Evolutionary conservation across 805 yeast species (phyloP).

Genomic region (Millerozyma miso): DNA sequence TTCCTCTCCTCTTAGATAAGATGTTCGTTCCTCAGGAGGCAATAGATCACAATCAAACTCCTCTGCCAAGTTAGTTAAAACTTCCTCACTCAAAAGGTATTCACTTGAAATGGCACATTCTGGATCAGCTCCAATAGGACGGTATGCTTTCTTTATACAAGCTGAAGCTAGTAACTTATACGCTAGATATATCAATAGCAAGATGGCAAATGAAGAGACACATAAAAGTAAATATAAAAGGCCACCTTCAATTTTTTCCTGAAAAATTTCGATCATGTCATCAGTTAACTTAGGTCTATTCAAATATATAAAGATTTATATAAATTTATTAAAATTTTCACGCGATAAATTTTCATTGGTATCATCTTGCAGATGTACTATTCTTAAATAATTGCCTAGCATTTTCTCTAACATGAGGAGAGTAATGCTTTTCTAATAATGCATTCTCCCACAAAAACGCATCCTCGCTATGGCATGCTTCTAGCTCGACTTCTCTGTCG

Average conservation of each 20-base stretch:
- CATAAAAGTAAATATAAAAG: background rate
- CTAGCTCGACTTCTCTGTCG: constrained; percentile 47
- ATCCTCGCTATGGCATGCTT: constrained; percentile 78
- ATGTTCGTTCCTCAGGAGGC: constrained; percentile 39
- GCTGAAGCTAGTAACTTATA: constrained; percentile 6
- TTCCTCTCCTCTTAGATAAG: constrained; percentile 33
- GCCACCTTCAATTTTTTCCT: background rate
- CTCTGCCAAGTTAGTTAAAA: constrained; percentile 29
- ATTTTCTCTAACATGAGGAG: constrained; percentile 76
- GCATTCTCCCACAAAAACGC: constrained; percentile 90
- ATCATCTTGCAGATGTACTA: constrained; percentile 16
- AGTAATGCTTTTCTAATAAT: constrained; percentile 74
- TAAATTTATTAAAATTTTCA: too few relatives aligned
- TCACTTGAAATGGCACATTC: constrained; percentile 29
- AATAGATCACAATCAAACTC: constrained; percentile 32
- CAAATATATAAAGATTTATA: too few relatives aligned
- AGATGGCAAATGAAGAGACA: constrained; percentile 6
- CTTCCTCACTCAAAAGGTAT: constrained; percentile 38
- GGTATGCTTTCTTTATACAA: constrained; percentile 9
- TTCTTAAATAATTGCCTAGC: constrained; percentile 38
- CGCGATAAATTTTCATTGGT: too few relatives aligned
- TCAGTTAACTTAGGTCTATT: background rate
- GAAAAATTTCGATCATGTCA: background rate
- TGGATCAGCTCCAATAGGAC: constrained; percentile 11
- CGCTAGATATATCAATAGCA: constrained; percentile 9